Base-by-base conservation (phyloP, 192 early-diverging fungal genomes). In the Coemansia sp. region DNA sequence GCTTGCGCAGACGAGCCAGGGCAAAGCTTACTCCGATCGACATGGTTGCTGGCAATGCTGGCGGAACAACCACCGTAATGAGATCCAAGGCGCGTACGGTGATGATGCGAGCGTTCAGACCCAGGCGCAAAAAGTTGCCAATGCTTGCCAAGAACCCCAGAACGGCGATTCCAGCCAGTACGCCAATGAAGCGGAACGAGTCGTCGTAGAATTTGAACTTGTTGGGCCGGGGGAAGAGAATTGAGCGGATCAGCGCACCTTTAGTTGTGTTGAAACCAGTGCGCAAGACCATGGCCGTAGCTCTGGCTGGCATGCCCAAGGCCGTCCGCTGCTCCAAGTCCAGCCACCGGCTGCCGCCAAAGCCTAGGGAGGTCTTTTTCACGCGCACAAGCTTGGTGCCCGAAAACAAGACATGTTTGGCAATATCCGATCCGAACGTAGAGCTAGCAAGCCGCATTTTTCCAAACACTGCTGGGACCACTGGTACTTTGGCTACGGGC, bases 151-250 rank as follows among this genome's bases (percentile, higher is more conserved):
- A n/a, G 75, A 97, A 98, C 0, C 98, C 95, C 26, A 93, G 28
- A 9, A 84, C 69, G 14, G 96, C 92, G 69, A 99, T 91, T 2
- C 86, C 67, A 21, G 89, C 88, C 34, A 99, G 74, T 13, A 98
- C 92, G 43, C 94, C 94, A 56, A 98, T 94, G 65, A 98, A 99
- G 24, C 91, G 86, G 83, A 98, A 95, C 28, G 96, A 93, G 68
- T 99, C 98, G n/a, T 90, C 88, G 79, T 97, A 96, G 77, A 97
- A 98, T 77, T 94, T 90, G 73, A 98, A 97, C 53, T 88, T 92
- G 76, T 95, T 94, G 21, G 96, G 96, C 65, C 95, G 94, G 1
- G 96, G 98, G 71, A 95, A 98, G 37, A 98, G 83, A 77, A 99
- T 98, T 33, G 93, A 95, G 1, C 98, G 90, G 28, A 98, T 86